Base-by-base conservation (phyloP, 139 green algal species). In the Picochlorum sp. region DNA sequence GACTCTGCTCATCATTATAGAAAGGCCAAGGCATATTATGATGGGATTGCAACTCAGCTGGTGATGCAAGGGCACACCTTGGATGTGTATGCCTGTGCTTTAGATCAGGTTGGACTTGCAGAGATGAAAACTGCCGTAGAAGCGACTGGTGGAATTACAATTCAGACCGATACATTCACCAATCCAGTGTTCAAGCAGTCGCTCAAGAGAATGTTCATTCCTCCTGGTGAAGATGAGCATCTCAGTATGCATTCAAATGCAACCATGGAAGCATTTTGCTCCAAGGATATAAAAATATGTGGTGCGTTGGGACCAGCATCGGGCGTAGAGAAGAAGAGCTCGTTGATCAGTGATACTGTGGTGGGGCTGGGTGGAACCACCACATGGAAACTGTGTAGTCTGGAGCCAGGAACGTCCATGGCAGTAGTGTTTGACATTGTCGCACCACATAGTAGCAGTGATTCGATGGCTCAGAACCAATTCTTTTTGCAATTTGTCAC, bases 401-500 rank as follows among this genome's bases (percentile, higher is more conserved):
- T 97, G 47, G 83, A 87, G 62, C 55, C 74, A 11, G 70, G 77
- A 44, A 96, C 92, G n/a, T 89, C 83, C 3, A 60, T 92, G 37
- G 79, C 68, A 2, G 69, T 89, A 11, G 72, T 93, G 31, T 95
- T 90, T 57, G 89, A 96, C 55, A 85, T 95, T 60, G 88, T 87
- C 30, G 70, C 74, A 15, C 66, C 71, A 38, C 77, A 67, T 71
- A 71, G 31, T 30, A 21, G 57, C 30, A 9, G 14, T 28, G 54
- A 45, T 38, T 24, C 47, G 7, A 15, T 57, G 31, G 34, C 41
- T 30, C 7, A 52, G 57, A 60, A 80, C 60, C 89, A 94, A 74
- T 90, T 98, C 72, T 97, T 88, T 82, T 68, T 98, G 23, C 93
- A 98, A 83, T 98, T 97, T 77, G 77, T 92, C 51, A 97, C 88